A percentile compares a stretch with the other conserved stretches of the same genome.
These are phyloP conservation scores for Aspergillus leporis DNA, from an alignment of 495 filamentous ascomycete genomes.

Conservation along the genomic window DNA sequence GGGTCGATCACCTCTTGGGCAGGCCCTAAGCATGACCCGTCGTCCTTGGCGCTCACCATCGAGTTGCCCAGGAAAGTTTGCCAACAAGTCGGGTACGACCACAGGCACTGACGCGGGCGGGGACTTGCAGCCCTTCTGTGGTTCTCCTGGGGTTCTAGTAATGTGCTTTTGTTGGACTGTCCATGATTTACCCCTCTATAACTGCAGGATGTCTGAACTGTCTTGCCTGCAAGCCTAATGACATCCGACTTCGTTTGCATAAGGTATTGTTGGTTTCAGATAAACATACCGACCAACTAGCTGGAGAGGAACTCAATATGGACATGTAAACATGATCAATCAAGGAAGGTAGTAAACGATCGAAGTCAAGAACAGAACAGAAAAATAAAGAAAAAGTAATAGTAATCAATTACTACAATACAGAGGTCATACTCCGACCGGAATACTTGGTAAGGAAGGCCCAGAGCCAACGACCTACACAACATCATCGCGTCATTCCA, in stretches of 20 bases:
- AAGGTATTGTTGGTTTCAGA: slow-evolving; percentile 1
- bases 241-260: neutral
- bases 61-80: neutral
- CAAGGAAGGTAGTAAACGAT: neutral
- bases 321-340: neutral
- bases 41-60: neutral
- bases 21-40: neutral
- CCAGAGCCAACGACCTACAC: too few relatives aligned
- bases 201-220: neutral
- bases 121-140: neutral
- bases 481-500: neutral
- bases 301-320: neutral
- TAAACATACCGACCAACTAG: too few relatives aligned
- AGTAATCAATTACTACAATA: neutral
- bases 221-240: neutral
- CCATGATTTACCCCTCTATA: neutral
- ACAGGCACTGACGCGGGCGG: neutral
- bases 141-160: neutral
- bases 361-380: neutral
- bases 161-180: too few relatives aligned
- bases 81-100: neutral
- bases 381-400: neutral
- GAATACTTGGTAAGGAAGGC: too few relatives aligned
- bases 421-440: neutral
- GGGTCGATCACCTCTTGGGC: neutral